phyloP scores from a whole-genome alignment of 2,329 filamentous ascomycete species.

The Penicillium sp. region DNA sequence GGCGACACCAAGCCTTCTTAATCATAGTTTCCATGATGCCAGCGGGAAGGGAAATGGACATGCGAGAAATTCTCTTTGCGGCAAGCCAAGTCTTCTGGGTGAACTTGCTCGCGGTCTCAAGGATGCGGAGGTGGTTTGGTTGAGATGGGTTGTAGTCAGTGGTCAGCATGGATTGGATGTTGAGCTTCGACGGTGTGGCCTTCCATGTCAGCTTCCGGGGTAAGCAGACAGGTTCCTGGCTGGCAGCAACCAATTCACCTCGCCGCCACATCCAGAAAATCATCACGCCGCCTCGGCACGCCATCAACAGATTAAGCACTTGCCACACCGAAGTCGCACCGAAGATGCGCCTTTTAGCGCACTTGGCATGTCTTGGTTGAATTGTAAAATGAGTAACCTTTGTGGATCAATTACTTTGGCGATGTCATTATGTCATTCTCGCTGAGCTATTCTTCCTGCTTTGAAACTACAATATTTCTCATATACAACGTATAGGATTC shows the following conservation, averaged over 20 bases:
- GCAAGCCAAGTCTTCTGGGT: no score
- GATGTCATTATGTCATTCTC: no score
- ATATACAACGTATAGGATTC: no score
- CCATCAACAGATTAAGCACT: background rate
- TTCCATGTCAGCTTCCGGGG: background rate
- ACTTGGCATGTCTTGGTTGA: background rate
- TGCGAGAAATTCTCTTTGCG: no score
- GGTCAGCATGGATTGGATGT: background rate
- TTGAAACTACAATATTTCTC: background rate
- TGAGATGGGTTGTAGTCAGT: no score
- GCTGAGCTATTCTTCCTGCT: background rate
- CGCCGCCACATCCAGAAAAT: background rate
- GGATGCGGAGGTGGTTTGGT: no score
- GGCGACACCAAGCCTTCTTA: no score
- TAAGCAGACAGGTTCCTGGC: background rate
- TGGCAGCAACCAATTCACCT: background rate
- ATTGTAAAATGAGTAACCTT: background rate
- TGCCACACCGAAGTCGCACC: background rate
- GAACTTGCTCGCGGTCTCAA: no score
- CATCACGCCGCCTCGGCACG: slow-evolving; percentile 1
- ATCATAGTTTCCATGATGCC: no score
- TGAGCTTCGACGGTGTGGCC: background rate
- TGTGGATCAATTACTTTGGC: no score
- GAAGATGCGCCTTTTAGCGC: background rate
- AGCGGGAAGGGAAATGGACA: no score